phyloP scores from a whole-genome alignment of 176 grass and related monocot species.

The Thalia dealbata region DNA sequence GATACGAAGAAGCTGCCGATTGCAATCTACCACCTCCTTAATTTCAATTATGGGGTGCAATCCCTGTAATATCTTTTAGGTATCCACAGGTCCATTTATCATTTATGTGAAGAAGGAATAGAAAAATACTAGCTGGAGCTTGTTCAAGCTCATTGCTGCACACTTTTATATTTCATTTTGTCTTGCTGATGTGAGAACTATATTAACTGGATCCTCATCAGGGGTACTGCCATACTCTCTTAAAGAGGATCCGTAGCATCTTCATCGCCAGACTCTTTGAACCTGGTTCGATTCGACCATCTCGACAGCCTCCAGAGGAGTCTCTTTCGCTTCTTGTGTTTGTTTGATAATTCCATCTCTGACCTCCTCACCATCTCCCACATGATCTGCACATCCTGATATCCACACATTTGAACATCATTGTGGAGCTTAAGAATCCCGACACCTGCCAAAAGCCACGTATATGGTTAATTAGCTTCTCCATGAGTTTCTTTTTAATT shows the following conservation, averaged over 20 bases:
- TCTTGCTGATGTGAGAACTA: neutral
- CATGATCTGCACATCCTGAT: constrained; percentile 12
- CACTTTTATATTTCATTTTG: neutral
- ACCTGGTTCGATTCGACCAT: neutral
- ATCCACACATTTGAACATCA: constrained; percentile 16
- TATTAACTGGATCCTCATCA: neutral
- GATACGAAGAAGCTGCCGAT: neutral
- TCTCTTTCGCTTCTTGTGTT: neutral
- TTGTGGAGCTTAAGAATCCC: constrained; percentile 7
- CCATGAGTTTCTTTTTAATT: too few relatives aligned
- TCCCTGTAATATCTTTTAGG: neutral
- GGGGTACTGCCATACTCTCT: neutral
- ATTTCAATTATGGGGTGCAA: constrained; percentile 4
- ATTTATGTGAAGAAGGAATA: neutral
- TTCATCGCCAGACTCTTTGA: too few relatives aligned
- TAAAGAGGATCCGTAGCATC: neutral
- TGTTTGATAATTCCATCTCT: constrained; percentile 2
- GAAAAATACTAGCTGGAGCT: neutral
- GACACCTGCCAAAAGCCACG: neutral
- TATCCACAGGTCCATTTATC: neutral
- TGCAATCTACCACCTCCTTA: neutral
- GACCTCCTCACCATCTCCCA: constrained; percentile 2
- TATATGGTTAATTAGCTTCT: neutral
- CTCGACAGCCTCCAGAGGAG: neutral
- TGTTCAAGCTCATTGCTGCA: neutral